These are phyloP conservation scores for Rhododendron williamsianum DNA, from an alignment of 148 eudicot genomes.

Conservation along the genomic window DNA sequence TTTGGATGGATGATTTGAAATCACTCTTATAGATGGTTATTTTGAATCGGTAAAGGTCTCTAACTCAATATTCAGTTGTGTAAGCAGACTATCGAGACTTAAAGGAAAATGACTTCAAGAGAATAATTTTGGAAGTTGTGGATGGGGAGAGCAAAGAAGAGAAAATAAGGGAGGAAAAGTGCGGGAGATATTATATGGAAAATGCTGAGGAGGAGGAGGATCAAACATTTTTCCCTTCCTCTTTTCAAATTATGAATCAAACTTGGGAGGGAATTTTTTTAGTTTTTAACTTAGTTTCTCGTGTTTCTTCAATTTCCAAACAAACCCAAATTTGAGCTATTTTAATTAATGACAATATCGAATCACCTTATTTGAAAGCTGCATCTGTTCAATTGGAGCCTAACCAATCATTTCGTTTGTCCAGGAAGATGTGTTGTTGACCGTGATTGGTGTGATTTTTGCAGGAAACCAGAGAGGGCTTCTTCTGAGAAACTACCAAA, in stretches of 20 bases:
- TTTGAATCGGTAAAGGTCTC: not conserved
- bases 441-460: constrained; percentile 15
- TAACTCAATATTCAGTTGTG: not conserved
- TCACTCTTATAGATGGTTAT: not conserved
- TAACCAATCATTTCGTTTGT: not conserved
- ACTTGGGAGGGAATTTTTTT: not conserved
- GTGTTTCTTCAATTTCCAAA: not conserved
- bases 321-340: not conserved
- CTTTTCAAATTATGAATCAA: not conserved
- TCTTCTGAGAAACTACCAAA: constrained; percentile 49
- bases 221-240: not conserved
- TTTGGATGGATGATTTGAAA: not conserved
- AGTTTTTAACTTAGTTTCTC: not conserved
- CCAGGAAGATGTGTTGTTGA: not conserved
- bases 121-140: not conserved
- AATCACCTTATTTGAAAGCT: not conserved
- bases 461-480: constrained; percentile 56
- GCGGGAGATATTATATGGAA: not conserved
- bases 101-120: not conserved
- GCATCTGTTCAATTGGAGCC: not conserved
- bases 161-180: not conserved
- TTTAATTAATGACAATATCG: not conserved
- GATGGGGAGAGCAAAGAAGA: not conserved
- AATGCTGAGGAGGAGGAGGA: not conserved
- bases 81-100: too few species aligned